Base-by-base conservation (phyloP, 108 stramenopile species). In the Skeletonema grethae region DNA sequence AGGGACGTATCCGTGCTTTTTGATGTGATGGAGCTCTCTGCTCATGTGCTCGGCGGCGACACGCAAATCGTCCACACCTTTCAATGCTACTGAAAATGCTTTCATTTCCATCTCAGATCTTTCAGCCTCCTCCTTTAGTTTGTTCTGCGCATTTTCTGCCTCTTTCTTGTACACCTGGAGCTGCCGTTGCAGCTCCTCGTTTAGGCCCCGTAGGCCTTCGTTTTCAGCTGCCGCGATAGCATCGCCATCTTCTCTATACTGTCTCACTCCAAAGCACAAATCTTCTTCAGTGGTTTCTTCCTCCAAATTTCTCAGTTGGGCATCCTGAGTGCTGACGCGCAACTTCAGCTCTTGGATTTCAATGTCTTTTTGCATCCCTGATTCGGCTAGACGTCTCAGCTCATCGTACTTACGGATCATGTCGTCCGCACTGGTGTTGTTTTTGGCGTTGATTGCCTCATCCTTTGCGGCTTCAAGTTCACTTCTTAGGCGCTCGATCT, bases 21-120 rank as follows among this genome's bases (percentile, higher is more conserved):
- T 80, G 57, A 73, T 73, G 15, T 69, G 57, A 63, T 73, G 79
- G 30, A 82, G 67, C 35, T 82, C 75, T 32, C 81, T 57, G 61
- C 81, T 82, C 81, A 82, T 82, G 30, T 67, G 35, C 56, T 82
- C 81, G 2, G 81, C 81, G 56, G 81, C 81, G 34, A 34, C 13
- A 15, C 81, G 73, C 43, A 82, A 67, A 59, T 79, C 78, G 63
- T 79, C 78, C 11, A 85, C 85, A 57, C 78, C 85, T 39, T 66
- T 72, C 43, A 85, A 48, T 25, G 85, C 79, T 4, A 77, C 61
- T 1, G 82, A 82, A 61, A 85, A 85, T 12, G 85, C 72, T 57
- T 85, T 79, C 30, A 85, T 53, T 48, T 85, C 85, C 72, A 80
- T 75, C 41, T 70, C 72, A 0, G 85, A 71, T 41, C 77, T 53